Evolutionary conservation across 179 eudicot species (phyloP).

Genomic region (Pouteria campechiana): DNA sequence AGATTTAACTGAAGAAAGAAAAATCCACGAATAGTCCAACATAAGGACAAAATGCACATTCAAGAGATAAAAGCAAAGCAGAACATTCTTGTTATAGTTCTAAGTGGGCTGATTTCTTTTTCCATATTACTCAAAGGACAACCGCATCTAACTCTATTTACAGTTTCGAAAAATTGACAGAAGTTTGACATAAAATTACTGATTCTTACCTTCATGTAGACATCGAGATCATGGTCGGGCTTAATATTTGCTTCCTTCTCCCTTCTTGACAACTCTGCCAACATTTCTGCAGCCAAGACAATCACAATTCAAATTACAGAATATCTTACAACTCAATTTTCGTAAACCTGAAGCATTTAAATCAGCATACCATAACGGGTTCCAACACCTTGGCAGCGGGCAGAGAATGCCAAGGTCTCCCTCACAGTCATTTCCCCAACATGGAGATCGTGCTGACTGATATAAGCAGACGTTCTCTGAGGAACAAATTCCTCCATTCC

Average conservation of each 20-base stretch:
- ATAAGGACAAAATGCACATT: no score
- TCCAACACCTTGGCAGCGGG: conserved; percentile 33
- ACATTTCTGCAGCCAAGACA: conserved; percentile 20
- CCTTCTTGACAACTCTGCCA: conserved; percentile 33
- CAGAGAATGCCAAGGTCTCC: conserved; percentile 32
- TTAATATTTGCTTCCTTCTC: conserved; percentile 32
- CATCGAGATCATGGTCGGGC: conserved; percentile 32
- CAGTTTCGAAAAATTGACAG: no score
- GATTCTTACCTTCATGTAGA: conserved; percentile 29
- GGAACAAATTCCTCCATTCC: conserved; percentile 29
- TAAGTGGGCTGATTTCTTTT: no score
- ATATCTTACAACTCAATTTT: not conserved
- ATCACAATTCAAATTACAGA: not conserved
- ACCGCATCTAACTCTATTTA: no score
- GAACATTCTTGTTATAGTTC: no score
- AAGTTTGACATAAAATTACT: no score
- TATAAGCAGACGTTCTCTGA: conserved; percentile 27
- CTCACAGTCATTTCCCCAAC: conserved; percentile 30
- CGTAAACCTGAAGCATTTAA: not conserved
- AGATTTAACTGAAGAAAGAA: no score
- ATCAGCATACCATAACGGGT: conserved; percentile 19
- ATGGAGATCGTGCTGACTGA: conserved; percentile 31
- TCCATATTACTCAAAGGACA: no score
- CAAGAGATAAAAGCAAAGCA: no score
- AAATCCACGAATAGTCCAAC: no score